Evolutionary conservation across 495 filamentous ascomycete species (phyloP), one percentile per base, ranked within the genome.

Genomic region (Podospora appendiculata): DNA sequence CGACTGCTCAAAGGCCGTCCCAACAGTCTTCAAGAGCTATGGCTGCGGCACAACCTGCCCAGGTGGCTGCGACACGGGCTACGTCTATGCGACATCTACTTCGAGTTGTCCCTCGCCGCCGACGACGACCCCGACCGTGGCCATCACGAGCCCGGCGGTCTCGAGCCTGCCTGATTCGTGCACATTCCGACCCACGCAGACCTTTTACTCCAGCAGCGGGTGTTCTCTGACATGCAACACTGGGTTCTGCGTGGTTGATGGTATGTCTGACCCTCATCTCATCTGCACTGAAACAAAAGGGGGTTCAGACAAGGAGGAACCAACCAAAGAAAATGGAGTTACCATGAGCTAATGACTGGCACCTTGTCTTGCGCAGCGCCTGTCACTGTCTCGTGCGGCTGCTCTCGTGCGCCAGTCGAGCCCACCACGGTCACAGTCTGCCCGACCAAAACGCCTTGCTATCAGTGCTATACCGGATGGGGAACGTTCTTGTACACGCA

Each of bases 381-480:
- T 0, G 61, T 55, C 0, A 61, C 58, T 10, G 43, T 52, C 19
- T 48, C 61, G 0, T 64, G 61, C 11, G 58, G 58, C 12, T 64
- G 61, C 44, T 45, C 55, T 0, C 52, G 42, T 1, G 46, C 61
- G 1, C 49, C 36, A 3, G 59, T 65, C 14, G 41, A 47, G 44
- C 51, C 59, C 4, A 47, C 51, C 14, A 57, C 58, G 8, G 55
- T 49, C 12, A 62, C 62, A 3, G 16, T 58, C 19, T 63, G 55
- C 42, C 50, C 61, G 14, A 64, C 56, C 6, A 38, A 33, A 16
- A 54, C 61, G 6, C 58, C 58, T 1, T 64, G 61, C 48, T 56
- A 49, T n/a, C 56, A 61, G 53, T 61, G 58, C 48, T 48, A 52
- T 13, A 61, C 61, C 3, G 61, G 58, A 3, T 64, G 61, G 61